phyloP scores from a whole-genome alignment of 73 alveolate species.

The Durusdinium trenchii region DNA sequence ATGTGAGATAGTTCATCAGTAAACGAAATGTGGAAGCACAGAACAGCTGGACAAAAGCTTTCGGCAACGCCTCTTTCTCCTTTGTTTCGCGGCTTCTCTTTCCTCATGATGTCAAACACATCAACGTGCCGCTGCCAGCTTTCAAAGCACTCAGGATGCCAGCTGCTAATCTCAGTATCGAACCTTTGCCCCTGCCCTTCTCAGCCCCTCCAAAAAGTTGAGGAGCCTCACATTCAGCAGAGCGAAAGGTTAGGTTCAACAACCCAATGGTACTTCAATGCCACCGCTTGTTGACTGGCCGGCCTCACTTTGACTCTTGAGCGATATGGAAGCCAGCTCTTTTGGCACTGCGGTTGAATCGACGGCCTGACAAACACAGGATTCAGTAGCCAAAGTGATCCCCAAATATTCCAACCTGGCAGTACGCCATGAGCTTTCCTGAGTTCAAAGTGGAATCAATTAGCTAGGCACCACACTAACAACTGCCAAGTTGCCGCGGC shows the following conservation, averaged over 20 bases:
- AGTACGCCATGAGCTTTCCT: constrained; percentile 59
- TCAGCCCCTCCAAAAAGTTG: constrained; percentile 19
- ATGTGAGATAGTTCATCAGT: too few species aligned
- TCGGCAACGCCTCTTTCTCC: not conserved
- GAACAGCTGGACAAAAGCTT: not conserved
- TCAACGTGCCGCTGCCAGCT: too few species aligned
- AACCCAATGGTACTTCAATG: too few species aligned
- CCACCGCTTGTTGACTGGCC: not conserved
- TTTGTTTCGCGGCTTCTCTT: constrained; percentile 51
- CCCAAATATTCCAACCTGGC: not conserved
- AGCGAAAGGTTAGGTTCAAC: not conserved
- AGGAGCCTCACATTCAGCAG: too few species aligned
- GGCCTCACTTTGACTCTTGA: constrained; percentile 45
- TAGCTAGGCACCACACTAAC: not conserved
- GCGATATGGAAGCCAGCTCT: constrained; percentile 24
- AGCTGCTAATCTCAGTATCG: not conserved
- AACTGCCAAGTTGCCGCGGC: constrained; percentile 11
- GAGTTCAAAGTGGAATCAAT: not conserved
- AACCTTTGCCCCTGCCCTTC: constrained; percentile 52
- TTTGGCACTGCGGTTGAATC: constrained; percentile 15
- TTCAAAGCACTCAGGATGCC: not conserved
- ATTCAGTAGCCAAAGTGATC: not conserved
- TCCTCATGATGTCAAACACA: constrained; percentile 36
- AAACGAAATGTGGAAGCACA: not conserved
- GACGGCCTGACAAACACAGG: constrained; percentile 1